These are phyloP conservation scores for Paecilomyces niveus DNA, from an alignment of 2,329 filamentous ascomycete species.

Conservation along the genomic window DNA sequence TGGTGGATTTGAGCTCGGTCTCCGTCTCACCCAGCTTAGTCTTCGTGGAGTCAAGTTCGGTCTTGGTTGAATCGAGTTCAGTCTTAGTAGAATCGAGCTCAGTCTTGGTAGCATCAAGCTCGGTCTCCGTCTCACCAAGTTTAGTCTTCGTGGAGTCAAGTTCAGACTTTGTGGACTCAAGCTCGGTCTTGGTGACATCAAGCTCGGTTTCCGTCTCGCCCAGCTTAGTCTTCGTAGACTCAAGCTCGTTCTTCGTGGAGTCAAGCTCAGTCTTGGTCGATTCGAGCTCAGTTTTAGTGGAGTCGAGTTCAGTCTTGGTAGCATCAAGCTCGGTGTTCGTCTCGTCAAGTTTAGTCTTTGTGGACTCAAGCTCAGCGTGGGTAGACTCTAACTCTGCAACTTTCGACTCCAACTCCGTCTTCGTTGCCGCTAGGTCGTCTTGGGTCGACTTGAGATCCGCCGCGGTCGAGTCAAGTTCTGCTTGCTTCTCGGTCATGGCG, in stretches of 20 bases:
- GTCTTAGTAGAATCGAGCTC: constrained; percentile 9
- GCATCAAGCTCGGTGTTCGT: constrained; percentile 8
- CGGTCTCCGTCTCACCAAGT: constrained; percentile 13
- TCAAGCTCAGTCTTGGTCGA: constrained; percentile 9
- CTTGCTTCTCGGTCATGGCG: constrained; percentile 16
- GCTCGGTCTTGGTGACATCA: constrained; percentile 8
- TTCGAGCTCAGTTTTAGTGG: constrained; percentile 6
- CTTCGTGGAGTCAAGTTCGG: constrained; percentile 12
- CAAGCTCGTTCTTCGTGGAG: constrained; percentile 6
- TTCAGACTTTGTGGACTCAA: constrained; percentile 1
- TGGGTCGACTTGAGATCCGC: constrained; percentile 28
- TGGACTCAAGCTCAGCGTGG: constrained; percentile 18
- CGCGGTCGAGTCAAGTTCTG: constrained; percentile 23
- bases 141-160: constrained; percentile 11
- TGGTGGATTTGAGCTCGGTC: constrained; percentile 22
- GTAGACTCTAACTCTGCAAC: constrained; percentile 19
- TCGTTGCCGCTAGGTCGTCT: constrained; percentile 20
- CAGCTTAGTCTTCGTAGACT: constrained; percentile 4
- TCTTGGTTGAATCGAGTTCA: constrained; percentile 8
- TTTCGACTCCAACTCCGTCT: constrained; percentile 18
- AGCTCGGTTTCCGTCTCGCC: constrained; percentile 11
- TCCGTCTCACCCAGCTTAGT: too few relatives aligned
- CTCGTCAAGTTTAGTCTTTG: constrained; percentile 7
- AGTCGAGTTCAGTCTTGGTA: constrained; percentile 5
- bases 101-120: constrained; percentile 2